These are phyloP conservation scores for Hysterium pulicare DNA, from an alignment of 2,329 filamentous ascomycete species.

Conservation along the genomic window DNA sequence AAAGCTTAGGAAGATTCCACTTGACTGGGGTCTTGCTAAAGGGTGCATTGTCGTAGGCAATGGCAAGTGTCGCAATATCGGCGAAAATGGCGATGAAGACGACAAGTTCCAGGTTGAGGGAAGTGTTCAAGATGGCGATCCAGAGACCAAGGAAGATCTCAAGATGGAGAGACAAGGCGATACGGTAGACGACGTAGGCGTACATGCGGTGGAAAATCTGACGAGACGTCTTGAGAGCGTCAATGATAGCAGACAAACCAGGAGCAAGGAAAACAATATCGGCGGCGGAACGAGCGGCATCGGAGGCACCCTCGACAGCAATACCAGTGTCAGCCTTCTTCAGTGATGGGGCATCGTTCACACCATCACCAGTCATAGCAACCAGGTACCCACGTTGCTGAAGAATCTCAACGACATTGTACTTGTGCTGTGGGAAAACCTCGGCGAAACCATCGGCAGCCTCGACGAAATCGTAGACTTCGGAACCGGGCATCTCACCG, in stretches of 20 bases:
- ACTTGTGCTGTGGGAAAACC: constrained; percentile 94
- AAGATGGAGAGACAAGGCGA: constrained; percentile 84
- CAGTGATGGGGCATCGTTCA: constrained; percentile 88
- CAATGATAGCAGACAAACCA: constrained; percentile 87
- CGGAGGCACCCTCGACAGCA: constrained; percentile 86
- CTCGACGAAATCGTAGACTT: constrained; percentile 94
- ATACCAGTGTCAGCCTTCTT: constrained; percentile 98
- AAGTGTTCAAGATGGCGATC: constrained; percentile 84
- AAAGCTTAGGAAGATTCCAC: constrained; percentile 92
- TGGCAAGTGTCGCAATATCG: constrained; percentile 86
- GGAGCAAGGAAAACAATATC: constrained; percentile 93
- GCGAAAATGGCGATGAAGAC: constrained; percentile 96
- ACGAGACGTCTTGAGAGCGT: constrained; percentile 86
- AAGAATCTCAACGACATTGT: constrained; percentile 88
- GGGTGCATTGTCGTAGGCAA: constrained; percentile 89
- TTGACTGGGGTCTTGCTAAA: constrained; percentile 84
- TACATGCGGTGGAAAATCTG: constrained; percentile 98
- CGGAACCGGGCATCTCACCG: constrained; percentile 88
- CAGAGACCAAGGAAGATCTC: constrained; percentile 89
- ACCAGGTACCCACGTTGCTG: constrained; percentile 91
- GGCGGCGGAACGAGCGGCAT: constrained; percentile 84
- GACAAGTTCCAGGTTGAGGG: constrained; percentile 79
- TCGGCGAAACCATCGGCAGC: constrained; percentile 93
- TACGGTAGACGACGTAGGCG: constrained; percentile 92
- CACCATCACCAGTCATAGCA: constrained; percentile 94